Conservation (phyloP, 2,329 filamentous ascomycete species). For the Rhexocercosporidium sp. region DNA sequence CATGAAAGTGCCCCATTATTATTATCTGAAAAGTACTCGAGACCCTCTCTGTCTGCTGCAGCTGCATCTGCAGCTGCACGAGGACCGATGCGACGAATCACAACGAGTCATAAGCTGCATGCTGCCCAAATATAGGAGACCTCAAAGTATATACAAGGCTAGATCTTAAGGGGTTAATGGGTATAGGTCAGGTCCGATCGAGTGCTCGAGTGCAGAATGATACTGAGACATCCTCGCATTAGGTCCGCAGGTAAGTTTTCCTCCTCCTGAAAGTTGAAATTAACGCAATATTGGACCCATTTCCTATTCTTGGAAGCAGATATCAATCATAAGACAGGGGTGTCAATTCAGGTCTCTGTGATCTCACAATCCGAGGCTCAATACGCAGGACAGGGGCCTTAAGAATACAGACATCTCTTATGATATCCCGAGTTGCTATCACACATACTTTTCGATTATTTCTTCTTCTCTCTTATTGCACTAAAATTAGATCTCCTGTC, state of each 20-base stretch:
- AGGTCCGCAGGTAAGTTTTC: background rate
- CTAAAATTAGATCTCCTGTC: background rate
- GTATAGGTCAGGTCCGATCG: background rate
- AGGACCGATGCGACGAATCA: conserved; percentile 5
- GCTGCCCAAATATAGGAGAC: conserved; percentile 2
- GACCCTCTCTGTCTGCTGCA: background rate
- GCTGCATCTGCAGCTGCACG: conserved; percentile 5
- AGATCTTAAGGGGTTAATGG: conserved; percentile 8
- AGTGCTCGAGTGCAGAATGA: background rate
- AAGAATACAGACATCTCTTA: background rate
- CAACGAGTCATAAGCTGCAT: background rate
- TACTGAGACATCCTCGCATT: conserved; percentile 11
- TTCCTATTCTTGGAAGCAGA: conserved; percentile 2
- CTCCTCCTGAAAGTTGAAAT: background rate
- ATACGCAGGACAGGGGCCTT: background rate
- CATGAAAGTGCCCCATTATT: background rate
- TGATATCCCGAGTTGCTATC: conserved; percentile 4
- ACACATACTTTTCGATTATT: background rate
- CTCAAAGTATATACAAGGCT: background rate
- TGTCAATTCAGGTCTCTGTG: background rate
- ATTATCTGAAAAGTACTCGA: background rate
- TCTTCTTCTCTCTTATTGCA: background rate
- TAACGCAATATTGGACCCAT: background rate
- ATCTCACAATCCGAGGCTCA: background rate
- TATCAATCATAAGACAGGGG: background rate